Conservation (phyloP, 148 eudicot species). For the Heliamphora exappendiculata region DNA sequence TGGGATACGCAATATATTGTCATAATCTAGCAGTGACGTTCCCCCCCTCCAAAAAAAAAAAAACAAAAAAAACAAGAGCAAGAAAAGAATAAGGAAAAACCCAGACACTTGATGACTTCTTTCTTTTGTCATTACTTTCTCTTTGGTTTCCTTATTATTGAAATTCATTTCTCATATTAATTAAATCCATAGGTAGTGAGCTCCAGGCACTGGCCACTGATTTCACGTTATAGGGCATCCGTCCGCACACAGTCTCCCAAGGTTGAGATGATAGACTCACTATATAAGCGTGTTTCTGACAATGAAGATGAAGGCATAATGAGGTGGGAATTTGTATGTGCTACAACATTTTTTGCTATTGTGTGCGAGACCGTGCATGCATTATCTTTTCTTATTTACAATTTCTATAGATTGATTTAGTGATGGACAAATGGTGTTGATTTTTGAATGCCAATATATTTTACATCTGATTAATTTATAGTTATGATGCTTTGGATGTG, state of each 20-base stretch:
- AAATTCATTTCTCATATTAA: not conserved
- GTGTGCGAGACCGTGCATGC: not conserved
- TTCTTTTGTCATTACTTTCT: not conserved
- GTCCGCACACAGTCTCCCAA: slow-evolving; percentile 70
- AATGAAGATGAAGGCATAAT: slow-evolving; percentile 63
- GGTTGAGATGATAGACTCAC: slow-evolving; percentile 65
- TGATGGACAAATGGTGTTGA: not conserved
- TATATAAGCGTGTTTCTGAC: slow-evolving; percentile 55
- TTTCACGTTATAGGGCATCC: slow-evolving; percentile 65
- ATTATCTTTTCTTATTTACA: not conserved
- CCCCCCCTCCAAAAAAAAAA: too few species aligned
- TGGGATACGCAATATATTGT: not conserved
- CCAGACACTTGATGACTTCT: too few species aligned
- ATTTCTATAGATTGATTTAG: not conserved
- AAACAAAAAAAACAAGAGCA: not conserved
- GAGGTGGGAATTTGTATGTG: slow-evolving; percentile 29
- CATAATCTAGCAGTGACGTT: not conserved
- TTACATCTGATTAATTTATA: not conserved
- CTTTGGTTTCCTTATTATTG: not conserved
- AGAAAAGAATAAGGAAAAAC: not conserved
- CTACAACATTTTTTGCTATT: not conserved
- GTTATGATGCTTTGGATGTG: not conserved
- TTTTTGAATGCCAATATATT: not conserved
- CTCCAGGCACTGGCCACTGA: slow-evolving; percentile 70
- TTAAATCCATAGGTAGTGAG: slow-evolving; percentile 48